Percentiles rank a stretch among this genome's conserved stretches.
These are phyloP conservation scores for Fusarium nematophilum DNA, from an alignment of 2,329 filamentous ascomycete genomes.

Conservation along the genomic window DNA sequence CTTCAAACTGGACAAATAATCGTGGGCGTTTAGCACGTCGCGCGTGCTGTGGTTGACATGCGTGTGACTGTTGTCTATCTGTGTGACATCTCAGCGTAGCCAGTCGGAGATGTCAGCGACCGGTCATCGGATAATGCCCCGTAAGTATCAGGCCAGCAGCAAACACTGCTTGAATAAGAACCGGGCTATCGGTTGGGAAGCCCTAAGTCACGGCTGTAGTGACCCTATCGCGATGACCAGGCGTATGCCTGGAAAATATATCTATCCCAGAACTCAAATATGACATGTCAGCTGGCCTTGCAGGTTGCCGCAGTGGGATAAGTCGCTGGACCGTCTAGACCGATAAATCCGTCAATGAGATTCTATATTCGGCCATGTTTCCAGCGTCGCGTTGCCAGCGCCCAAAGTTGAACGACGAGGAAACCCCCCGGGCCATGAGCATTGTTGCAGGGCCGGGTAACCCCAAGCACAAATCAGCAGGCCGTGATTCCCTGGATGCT, in stretches of 20 bases:
- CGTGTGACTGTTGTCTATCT: background rate
- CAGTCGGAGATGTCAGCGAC: constrained; percentile 1
- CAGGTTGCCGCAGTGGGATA: background rate
- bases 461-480: background rate
- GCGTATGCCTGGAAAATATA: background rate
- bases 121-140: background rate
- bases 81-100: background rate
- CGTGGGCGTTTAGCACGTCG: background rate
- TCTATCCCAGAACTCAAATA: background rate
- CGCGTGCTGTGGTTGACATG: background rate
- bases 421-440: background rate
- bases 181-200: background rate
- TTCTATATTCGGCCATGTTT: constrained; percentile 1
- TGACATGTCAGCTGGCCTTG: constrained; percentile 10
- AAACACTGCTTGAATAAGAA: background rate
- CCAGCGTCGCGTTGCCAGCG: constrained; percentile 1
- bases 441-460: background rate
- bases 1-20: background rate
- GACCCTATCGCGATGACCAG: background rate
- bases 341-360: background rate
- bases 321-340: constrained; percentile 4
- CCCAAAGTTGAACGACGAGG: constrained; percentile 3
- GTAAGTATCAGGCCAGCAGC: background rate
- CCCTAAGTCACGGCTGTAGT: background rate
- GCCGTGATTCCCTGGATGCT: background rate